Evolutionary conservation across 2,329 filamentous ascomycete genomes (phyloP), one percentile per base, ranked within the genome.

Genomic region (Diplocarpon mali): DNA sequence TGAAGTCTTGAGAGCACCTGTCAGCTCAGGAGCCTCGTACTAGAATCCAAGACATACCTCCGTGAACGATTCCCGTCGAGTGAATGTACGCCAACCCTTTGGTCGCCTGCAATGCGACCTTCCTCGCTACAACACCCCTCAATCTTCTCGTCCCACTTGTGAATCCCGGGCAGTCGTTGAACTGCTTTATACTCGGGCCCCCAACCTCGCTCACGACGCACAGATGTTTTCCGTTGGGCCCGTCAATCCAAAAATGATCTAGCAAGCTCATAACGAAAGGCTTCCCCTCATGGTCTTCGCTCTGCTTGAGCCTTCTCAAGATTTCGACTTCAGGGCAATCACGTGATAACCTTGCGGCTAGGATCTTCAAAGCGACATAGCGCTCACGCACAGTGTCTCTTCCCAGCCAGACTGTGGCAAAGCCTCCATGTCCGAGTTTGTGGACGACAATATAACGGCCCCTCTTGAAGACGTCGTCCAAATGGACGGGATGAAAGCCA

Each of bases 341-440:
- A 20, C 40, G 15, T 30, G 48, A 52, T 14, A 45, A 17, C 35
- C 44, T 30, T 13, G 51, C 44, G 15, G 49, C 49, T 10, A 53
- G 40, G 16, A 54, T 51, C 31, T 54, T 54, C 11, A 54, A 14
- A 8, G 52, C 52, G 40, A 54, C 50, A 47, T 50, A 48, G 29
- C 50, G 38, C 16, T 37, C n/a, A 15, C 47, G 43, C 7, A 42
- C 16, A 2, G 13, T 42, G 32, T 66, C 62, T 3, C 55, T 53
- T 8, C 64, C 67, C 24, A 71, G 63, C 69, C 67, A 72, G 32
- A 70, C 64, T 2, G 66, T 72, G 2, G 67, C 65, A 50, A 58
- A 69, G 1, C 62, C 62, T 27, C 70, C 68, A 39, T 62, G 65
- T 8, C 69, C 69, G 29, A 72, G 52, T 53, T 72, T 72, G 45